Evolutionary conservation across 1,139 yeast genomes (phyloP), one percentile per base, ranked within the genome.

Genomic region (Hemisphaericaspora subhashii): DNA sequence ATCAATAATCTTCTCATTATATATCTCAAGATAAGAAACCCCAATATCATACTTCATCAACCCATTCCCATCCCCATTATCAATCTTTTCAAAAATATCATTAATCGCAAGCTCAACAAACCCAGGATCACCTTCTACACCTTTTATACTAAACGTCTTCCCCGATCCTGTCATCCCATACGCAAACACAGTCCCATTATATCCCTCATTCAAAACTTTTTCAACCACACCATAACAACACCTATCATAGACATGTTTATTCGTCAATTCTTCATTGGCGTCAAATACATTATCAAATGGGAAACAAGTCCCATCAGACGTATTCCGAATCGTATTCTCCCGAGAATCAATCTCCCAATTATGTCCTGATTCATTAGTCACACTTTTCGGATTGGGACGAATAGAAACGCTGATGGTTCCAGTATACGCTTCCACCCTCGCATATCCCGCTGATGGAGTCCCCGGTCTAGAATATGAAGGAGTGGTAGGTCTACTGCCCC

Each of bases 141-240:
- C 96, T 47, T 85, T 85, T 96, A 90, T 88, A 3, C 95, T 83
- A 55, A 79, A 85, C 0, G 98, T 90, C 58, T 90, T 90, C 23
- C 98, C 98, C 1, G 96, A 87, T 0, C 98, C 98, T 0, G 98
- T 88, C 90, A 86, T 86, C 36, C 96, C 95, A 55, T 89, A 88
- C 2, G 96, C 96, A 60, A 90, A 88, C 1, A 90, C 82, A 0
- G 96, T 90, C 8, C 92, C 95, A 55, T 89, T 88, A 58, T 68
- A 89, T 0, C 96, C 96, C 25, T 83, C 82, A 31, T 62, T 47
- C 47, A 88, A 66, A 41, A 87, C 82, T 45, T 82, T 78, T 18
- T 72, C 64, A 2, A 90, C 81, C 31, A 88, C 67, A 2, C 78
- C 79, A 22, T 74, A 65, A 31, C 89, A 90, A 1, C 84, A 68